Percentiles rank a stretch among this genome's conserved stretches.
These are phyloP conservation scores for Nidularia sp. DNA, from an alignment of 768 basidiomycete species.

Conservation along the genomic window DNA sequence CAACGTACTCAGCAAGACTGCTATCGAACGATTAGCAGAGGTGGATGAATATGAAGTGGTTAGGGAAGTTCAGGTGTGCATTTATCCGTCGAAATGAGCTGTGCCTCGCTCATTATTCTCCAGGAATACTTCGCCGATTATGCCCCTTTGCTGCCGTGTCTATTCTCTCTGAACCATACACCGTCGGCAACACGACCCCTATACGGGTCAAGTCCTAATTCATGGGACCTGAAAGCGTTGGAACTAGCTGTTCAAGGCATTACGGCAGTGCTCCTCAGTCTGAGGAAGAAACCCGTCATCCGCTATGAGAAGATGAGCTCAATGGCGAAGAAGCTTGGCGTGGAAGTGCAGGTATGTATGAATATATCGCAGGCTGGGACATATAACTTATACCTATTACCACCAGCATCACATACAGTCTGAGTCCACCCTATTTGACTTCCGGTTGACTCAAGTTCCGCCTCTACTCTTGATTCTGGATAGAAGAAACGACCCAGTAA, in stretches of 20 bases:
- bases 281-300: conserved; percentile 95
- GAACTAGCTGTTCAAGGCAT: conserved; percentile 79
- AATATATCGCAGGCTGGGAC: background rate
- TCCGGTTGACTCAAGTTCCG: conserved; percentile 81
- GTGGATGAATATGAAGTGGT: conserved; percentile 97
- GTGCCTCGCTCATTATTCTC: background rate
- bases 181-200: conserved; percentile 62
- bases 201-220: conserved; percentile 66
- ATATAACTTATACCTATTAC: background rate
- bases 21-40: conserved; percentile 90
- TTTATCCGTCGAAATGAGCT: background rate
- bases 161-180: conserved; percentile 83
- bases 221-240: conserved; percentile 75
- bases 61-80: conserved; percentile 84
- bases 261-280: conserved; percentile 80
- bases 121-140: conserved; percentile 99
- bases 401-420: conserved; percentile 72
- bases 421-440: conserved; percentile 87
- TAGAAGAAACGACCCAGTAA: conserved; percentile 94
- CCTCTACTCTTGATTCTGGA: conserved; percentile 92
- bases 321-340: conserved; percentile 87
- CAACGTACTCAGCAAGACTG: conserved; percentile 83
- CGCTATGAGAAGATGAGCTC: conserved; percentile 91
- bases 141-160: conserved; percentile 75
- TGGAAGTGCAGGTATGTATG: conserved; percentile 71